Evolutionary conservation across 2,329 filamentous ascomycete genomes (phyloP).

Genomic region (Penicillium sp.): DNA sequence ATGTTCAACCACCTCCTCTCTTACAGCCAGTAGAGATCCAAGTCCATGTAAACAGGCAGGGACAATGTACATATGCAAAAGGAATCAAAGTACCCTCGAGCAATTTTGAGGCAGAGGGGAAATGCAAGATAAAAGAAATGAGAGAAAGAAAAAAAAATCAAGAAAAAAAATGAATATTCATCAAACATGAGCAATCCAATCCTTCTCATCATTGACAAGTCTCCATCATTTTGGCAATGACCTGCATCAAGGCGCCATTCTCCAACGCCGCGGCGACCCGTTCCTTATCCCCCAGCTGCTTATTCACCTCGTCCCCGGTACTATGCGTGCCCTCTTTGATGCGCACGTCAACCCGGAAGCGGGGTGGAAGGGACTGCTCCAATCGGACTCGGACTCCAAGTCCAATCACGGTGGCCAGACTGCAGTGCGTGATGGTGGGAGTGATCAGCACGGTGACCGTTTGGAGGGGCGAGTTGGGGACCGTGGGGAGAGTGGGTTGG

Average conservation of each 20-base stretch:
- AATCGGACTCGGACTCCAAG: slow-evolving; percentile 86
- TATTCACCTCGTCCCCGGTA: slow-evolving; percentile 92
- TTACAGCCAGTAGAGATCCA: too few relatives aligned
- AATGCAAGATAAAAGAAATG: too few relatives aligned
- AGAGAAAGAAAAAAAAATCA: neutral
- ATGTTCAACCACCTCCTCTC: too few relatives aligned
- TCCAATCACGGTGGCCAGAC: slow-evolving; percentile 90
- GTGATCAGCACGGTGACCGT: slow-evolving; percentile 84
- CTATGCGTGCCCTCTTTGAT: slow-evolving; percentile 96
- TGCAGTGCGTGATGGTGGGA: slow-evolving; percentile 95
- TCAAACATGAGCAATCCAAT: neutral
- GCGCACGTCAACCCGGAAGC: slow-evolving; percentile 84
- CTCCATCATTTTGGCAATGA: slow-evolving; percentile 89
- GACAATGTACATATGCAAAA: too few relatives aligned
- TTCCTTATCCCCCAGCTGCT: slow-evolving; percentile 95
- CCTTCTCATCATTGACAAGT: slow-evolving; percentile 58
- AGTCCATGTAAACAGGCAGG: too few relatives aligned
- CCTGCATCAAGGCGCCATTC: slow-evolving; percentile 81
- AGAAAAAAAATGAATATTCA: neutral
- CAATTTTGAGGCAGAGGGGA: too few relatives aligned
- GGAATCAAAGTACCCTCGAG: too few relatives aligned
- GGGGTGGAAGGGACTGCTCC: slow-evolving; percentile 82
- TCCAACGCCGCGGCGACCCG: slow-evolving; percentile 89
- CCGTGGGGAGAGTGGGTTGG: slow-evolving; percentile 56
- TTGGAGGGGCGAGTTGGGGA: slow-evolving; percentile 56